These are phyloP conservation scores for Nyssa sinensis DNA, from an alignment of 148 eudicot genomes.

Conservation along the genomic window DNA sequence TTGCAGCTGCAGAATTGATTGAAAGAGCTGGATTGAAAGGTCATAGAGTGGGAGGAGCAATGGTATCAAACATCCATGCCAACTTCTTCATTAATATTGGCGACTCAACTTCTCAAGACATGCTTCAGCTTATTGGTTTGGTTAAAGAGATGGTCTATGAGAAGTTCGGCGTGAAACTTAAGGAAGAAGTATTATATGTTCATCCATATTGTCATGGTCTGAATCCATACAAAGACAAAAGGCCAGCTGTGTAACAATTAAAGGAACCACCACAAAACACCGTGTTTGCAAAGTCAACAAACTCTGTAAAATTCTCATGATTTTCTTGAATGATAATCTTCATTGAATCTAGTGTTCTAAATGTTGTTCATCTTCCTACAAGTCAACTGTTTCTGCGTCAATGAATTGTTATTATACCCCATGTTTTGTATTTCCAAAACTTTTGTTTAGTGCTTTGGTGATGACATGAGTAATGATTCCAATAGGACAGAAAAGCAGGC, in stretches of 20 bases:
- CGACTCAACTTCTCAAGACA: constrained; percentile 20
- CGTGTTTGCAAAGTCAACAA: background rate
- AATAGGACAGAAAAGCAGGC: constrained; percentile 80
- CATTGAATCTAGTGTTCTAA: background rate
- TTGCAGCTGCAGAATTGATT: constrained; percentile 23
- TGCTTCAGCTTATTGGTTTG: constrained; percentile 24
- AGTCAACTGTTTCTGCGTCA: constrained; percentile 4
- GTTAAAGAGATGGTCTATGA: constrained; percentile 18
- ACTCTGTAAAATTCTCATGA: background rate
- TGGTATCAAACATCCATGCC: constrained; percentile 28
- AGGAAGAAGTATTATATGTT: constrained; percentile 24
- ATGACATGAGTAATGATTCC: constrained; percentile 73
- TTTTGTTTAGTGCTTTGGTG: constrained; percentile 52
- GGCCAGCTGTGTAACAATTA: background rate
- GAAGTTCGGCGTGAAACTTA: constrained; percentile 18
- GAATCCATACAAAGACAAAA: background rate
- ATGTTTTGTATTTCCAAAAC: constrained; percentile 15
- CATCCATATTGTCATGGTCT: constrained; percentile 5
- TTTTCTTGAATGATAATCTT: background rate
- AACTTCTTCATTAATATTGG: constrained; percentile 28
- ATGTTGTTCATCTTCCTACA: background rate
- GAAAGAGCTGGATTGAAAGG: constrained; percentile 26
- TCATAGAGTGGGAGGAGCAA: constrained; percentile 22
- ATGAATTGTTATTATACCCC: constrained; percentile 1
- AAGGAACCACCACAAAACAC: background rate